Evolutionary conservation across 169 alveolate species (phyloP), one percentile per base, ranked within the genome.

Genomic region (Plasmodium chabaudi): DNA sequence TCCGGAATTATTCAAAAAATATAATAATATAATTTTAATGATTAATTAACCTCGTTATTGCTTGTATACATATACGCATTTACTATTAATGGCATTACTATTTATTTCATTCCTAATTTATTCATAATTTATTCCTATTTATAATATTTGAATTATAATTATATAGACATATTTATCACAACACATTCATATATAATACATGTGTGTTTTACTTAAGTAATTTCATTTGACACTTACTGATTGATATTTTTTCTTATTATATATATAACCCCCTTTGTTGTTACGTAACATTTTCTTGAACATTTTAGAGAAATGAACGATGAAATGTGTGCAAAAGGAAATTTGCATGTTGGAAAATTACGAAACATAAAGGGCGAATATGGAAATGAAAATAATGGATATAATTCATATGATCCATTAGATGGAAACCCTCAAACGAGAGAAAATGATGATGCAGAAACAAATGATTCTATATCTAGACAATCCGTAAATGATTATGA

Each of bases 251-350:
- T 42, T 53, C 55, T 42, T 34, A 21, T 27, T 72, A 42, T 51
- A 21, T n/a, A 49, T 49, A 47, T 21, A 34, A 17, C 42, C 44
- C n/a, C 6, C 23, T 17, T n/a, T 57, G 12, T 59, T 57, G 42
- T 34, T 34, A 34, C 42, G 5, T 34, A 34, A 34, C 7, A 34
- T 34, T 34, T 34, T 34, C 42, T 3, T 34, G 42, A 34, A 1
- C 4, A 34, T 5, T 15, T 56, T 72, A 25, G 44, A 57, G 61
- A 25, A 44, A 56, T 59, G 71, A 57, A 72, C 60, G 57, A 72
- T 72, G 87, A 72, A 57, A 56, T 72, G 87, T 6, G 49, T 23
- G 87, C 67, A 72, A 72, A 72, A 64, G 87, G 60, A 56, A 64
- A 72, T 19, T 39, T 59, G 63, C 57, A 49, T 55, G 27, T 13